Conservation (phyloP, 495 filamentous ascomycete genomes). For the Neurospora sp. region DNA sequence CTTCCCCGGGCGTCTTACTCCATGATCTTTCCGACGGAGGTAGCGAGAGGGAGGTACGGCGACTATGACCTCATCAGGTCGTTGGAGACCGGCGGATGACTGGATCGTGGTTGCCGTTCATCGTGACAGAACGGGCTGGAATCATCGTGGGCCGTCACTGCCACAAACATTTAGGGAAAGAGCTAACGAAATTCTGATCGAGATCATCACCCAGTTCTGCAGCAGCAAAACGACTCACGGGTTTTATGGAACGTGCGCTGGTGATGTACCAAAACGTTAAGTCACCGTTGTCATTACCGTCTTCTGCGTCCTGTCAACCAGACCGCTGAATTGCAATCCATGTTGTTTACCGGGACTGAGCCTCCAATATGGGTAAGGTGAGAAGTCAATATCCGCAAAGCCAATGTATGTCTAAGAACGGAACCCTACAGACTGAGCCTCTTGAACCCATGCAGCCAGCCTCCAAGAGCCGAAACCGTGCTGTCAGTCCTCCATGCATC, state of each 20-base stretch:
- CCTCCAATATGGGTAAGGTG: not conserved
- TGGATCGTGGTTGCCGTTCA: not conserved
- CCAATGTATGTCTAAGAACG: not conserved
- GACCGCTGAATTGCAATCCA: not conserved
- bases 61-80: not conserved
- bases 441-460: not conserved
- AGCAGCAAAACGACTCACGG: not conserved
- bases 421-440: not conserved
- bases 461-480: not conserved
- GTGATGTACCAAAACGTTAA: not conserved
- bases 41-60: not conserved
- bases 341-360: not conserved
- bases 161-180: not conserved
- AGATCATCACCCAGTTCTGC: not conserved
- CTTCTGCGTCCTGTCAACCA: not conserved
- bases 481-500: not conserved
- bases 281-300: not conserved
- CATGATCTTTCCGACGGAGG: not conserved
- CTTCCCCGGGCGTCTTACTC: not conserved
- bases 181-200: not conserved
- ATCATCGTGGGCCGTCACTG: not conserved
- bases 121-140: not conserved
- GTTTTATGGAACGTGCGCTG: not conserved
- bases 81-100: not conserved
- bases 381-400: not conserved